Conservation (phyloP, 2,329 filamentous ascomycete genomes). For the Alternaria incomplexa region DNA sequence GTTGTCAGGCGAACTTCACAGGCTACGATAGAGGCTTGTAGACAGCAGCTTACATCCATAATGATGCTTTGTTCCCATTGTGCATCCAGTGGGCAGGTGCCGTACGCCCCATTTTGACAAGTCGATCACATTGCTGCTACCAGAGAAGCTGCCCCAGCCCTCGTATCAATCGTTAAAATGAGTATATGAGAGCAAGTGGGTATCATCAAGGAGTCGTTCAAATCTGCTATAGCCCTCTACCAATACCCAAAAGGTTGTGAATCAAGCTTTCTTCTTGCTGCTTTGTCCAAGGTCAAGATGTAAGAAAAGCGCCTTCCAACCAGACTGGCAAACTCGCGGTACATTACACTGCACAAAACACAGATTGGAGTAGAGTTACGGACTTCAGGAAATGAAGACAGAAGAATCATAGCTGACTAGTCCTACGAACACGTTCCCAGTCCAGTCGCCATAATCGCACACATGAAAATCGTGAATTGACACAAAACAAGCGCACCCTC, state of each 20-base stretch:
- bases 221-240: not conserved
- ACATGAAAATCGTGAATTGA: not conserved
- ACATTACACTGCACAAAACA: not conserved
- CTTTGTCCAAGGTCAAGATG: not conserved
- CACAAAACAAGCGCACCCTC: not conserved
- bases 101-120: not conserved
- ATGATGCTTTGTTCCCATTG: not conserved
- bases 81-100: not conserved
- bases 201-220: not conserved
- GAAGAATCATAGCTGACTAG: not conserved
- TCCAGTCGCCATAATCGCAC: not conserved
- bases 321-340: not conserved
- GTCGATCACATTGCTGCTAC: not conserved
- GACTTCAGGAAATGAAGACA: not conserved
- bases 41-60: not conserved
- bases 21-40: not conserved
- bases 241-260: not conserved
- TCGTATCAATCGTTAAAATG: not conserved
- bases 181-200: not conserved
- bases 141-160: not conserved
- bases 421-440: not conserved
- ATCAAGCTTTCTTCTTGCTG: not conserved
- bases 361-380: not conserved
- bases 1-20: not conserved
- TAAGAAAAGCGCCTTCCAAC: not conserved